Base-by-base conservation (phyloP, 2,329 filamentous ascomycete species). In the Bipolaris bicolor region DNA sequence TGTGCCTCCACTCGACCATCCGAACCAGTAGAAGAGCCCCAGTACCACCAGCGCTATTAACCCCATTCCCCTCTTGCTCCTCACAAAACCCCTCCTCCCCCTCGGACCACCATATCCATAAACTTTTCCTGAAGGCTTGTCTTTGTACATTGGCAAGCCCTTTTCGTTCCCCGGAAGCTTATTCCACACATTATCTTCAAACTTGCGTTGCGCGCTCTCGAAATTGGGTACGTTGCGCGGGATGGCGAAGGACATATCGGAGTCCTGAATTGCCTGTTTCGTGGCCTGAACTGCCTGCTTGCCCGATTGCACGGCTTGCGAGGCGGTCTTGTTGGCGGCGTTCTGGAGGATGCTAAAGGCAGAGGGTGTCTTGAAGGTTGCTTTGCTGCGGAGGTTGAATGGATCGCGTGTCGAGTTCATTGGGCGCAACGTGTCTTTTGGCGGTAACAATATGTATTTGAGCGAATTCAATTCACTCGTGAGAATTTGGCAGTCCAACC, bases 61-160 rank as follows among this genome's bases (percentile, higher is more conserved):
- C 1, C 78, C 81, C 20, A 88, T 64, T 26, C 86, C 77, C 57
- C 89, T 81, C 79, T 89, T 91, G 68, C 85, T 84, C 75, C 84
- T 84, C 79, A 69, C 41, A 20, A 69, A 70, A 3, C 59, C 61
- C 47, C 86, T 88, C 66, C 86, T 77, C 33, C 82, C 82, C 60
- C 82, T 81, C 67, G 85, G 84, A 45, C 33, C 83, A 33, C 57
- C 64, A 79, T 70, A 65, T 41, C 85, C 82, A 68, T 90, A 88
- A 49, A 83, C 84, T 73, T 91, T 95, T 29, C 55, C 55, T 15
- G 55, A 55, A n/a, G 95, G 95, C 77, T 99, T 99, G 79, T 99
- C 95, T 79, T 99, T 99, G 81, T 99, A 99, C 90, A 98, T 93
- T 44, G 95, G 95, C 61, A 99, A 80, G 56, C 86, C 76, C 78